A percentile compares a stretch with the other conserved stretches of the same genome.
Evolutionary conservation across 75 land plant species (phyloP).

Genomic region (Selaginella tamariscina): DNA sequence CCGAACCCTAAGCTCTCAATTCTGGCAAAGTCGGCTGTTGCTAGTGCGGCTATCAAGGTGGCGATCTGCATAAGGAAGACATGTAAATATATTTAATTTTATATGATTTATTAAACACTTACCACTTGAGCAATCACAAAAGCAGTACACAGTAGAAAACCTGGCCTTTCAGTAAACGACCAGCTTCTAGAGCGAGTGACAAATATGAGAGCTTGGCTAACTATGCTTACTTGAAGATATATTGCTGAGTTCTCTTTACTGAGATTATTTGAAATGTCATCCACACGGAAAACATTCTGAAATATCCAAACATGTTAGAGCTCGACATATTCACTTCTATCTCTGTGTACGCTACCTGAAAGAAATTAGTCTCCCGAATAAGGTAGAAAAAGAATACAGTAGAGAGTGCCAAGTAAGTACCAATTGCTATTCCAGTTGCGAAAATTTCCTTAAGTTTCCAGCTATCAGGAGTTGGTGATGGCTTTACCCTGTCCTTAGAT

Average conservation of each 20-base stretch:
- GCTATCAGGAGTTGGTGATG: constrained; percentile 64
- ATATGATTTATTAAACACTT: too few species aligned
- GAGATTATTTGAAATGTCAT: constrained; percentile 24
- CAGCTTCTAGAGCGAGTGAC: constrained; percentile 7
- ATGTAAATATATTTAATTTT: too few species aligned
- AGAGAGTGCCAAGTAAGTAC: constrained; percentile 52
- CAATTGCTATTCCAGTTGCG: constrained; percentile 49
- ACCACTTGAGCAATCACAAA: constrained; percentile 27
- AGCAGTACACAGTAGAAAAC: background rate
- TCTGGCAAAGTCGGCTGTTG: background rate
- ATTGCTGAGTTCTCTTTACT: background rate
- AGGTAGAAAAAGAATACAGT: constrained; percentile 56
- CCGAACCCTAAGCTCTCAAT: background rate
- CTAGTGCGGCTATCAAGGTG: background rate
- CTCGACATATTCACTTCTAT: too few species aligned
- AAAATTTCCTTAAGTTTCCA: constrained; percentile 70
- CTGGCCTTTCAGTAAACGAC: constrained; percentile 6
- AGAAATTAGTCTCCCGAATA: constrained; percentile 38
- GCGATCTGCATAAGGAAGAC: constrained; percentile 8
- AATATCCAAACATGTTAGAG: too few species aligned
- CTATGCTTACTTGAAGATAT: constrained; percentile 5
- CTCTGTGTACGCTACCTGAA: constrained; percentile 27
- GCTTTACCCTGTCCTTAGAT: constrained; percentile 73
- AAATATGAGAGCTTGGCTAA: constrained; percentile 11
- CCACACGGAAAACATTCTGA: background rate